Evolutionary conservation across 2,329 filamentous ascomycete species (phyloP), one percentile per base, ranked within the genome.

Genomic region (Colletotrichum navitas): DNA sequence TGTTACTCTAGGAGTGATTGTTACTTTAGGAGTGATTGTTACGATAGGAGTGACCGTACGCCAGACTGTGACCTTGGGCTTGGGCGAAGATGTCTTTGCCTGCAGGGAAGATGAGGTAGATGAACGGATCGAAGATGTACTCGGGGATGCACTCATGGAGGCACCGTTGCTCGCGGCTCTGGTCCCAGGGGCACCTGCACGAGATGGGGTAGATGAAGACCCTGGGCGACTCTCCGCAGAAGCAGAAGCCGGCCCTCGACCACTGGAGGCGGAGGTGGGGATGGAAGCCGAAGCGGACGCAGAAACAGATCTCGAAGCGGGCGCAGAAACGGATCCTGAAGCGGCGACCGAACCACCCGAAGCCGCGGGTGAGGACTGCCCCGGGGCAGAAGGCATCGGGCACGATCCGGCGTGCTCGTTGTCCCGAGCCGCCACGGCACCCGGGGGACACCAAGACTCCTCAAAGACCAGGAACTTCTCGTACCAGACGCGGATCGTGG

Each of bases 401-500:
- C 61, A 63, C 10, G 61, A 63, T 6, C 32, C 61, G 10, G 36
- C 21, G 16, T 18, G 36, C 11, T 11, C 26, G 14, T 24, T 18
- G 5, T 63, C 47, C 11, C 61, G 24, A 7, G 47, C 21, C 24
- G 21, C 24, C 3, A 52, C 49, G 24, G 49, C 26, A 21, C 61
- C 61, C 1, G 49, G 32, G 1, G 24, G 58, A 7, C 59, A 52
- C 65, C 65, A 67, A 2, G 43, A 62, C n/a, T 36, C 24, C 49
- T 63, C 65, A 16, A 26, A 68, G 14, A 56, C n/a, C 0, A 24
- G 21, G 7, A 26, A 63, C 8, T 39, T 36, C 59, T 68, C 65
- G 26, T 45, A 68, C 24, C 58, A 68, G 6, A 68, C 39, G 12
- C 59, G 49, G 29, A 68, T 55, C 1, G 43, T 62, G 7, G 65